Evolutionary conservation across 352 stramenopile genomes (phyloP).

Genomic region (Elongisporangium undulatum): DNA sequence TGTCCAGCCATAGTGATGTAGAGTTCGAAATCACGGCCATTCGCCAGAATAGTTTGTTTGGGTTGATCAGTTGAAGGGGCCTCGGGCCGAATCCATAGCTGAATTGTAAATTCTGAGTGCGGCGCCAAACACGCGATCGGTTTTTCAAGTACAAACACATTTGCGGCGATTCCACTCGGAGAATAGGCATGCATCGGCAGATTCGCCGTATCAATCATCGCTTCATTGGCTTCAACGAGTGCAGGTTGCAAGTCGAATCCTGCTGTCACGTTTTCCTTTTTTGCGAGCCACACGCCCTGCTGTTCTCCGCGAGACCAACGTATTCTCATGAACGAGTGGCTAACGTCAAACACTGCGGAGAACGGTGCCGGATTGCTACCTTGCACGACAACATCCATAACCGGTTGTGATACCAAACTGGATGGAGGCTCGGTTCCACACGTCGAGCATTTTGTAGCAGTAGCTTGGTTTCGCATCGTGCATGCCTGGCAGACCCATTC

Average conservation of each 20-base stretch:
- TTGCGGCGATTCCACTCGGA: constrained; percentile 33
- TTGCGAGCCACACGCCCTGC: constrained; percentile 74
- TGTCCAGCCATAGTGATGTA: constrained; percentile 27
- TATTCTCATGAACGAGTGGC: constrained; percentile 70
- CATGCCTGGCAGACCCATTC: constrained; percentile 72
- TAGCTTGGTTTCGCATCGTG: constrained; percentile 71
- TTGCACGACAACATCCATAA: constrained; percentile 23
- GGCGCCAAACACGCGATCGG: constrained; percentile 42
- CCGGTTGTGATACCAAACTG: constrained; percentile 25
- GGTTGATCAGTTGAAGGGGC: constrained; percentile 8
- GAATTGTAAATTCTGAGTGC: constrained; percentile 53
- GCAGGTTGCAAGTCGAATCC: constrained; percentile 34
- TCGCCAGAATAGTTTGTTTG: constrained; percentile 51
- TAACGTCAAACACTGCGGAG: constrained; percentile 45
- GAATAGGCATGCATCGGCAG: constrained; percentile 56
- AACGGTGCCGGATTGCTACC: constrained; percentile 79
- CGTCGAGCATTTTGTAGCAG: constrained; percentile 56
- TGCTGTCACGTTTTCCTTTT: constrained; percentile 21
- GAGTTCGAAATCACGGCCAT: constrained; percentile 57
- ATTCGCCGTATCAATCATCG: constrained; percentile 52
- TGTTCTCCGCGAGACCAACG: constrained; percentile 81
- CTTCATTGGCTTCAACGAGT: constrained; percentile 25
- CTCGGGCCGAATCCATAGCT: constrained; percentile 62
- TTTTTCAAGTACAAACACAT: constrained; percentile 63
- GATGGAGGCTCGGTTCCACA: constrained; percentile 59